These are phyloP conservation scores for Jacaranda mimosifolia DNA, from an alignment of 257 asterid species.

Conservation along the genomic window DNA sequence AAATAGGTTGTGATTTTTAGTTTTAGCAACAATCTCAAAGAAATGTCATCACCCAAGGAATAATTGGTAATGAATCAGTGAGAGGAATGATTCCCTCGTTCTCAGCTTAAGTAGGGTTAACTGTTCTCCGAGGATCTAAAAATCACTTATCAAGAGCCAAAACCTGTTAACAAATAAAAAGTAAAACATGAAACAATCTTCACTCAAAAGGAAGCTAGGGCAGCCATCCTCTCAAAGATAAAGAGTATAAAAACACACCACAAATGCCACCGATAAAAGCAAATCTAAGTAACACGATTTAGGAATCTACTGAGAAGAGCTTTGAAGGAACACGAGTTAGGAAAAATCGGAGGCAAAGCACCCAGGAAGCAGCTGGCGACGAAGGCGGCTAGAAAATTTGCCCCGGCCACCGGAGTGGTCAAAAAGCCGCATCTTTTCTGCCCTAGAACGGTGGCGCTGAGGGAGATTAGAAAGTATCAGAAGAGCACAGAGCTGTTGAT, in stretches of 20 bases:
- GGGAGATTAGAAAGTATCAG: slow-evolving; percentile 7
- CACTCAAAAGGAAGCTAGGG: no score
- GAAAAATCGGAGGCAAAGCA: slow-evolving; percentile 22
- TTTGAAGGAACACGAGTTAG: no score
- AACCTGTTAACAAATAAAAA: slow-evolving; percentile 58
- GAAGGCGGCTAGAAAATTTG: slow-evolving; percentile 18
- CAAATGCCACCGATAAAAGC: no score
- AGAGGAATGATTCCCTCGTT: slow-evolving; percentile 99
- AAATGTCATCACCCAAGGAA: slow-evolving; percentile 81
- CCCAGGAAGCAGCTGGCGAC: slow-evolving; percentile 28
- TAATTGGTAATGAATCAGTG: slow-evolving; percentile 90
- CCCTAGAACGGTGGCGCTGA: slow-evolving; percentile 11
- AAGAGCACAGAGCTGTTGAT: slow-evolving; percentile 3
- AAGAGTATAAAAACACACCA: no score
- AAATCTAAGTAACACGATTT: no score
- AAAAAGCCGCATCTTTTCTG: slow-evolving; percentile 16
- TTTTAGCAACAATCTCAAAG: slow-evolving; percentile 15
- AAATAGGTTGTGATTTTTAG: neutral
- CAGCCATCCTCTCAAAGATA: no score
- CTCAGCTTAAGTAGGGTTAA: slow-evolving; percentile 93
- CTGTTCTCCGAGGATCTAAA: slow-evolving; percentile 90
- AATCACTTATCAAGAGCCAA: slow-evolving; percentile 98
- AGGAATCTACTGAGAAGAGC: no score
- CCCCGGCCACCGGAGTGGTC: slow-evolving; percentile 20
- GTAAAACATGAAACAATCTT: slow-evolving; percentile 16